Conservation (phyloP, 164 flowering plant species). For the Taxillus chinensis region DNA sequence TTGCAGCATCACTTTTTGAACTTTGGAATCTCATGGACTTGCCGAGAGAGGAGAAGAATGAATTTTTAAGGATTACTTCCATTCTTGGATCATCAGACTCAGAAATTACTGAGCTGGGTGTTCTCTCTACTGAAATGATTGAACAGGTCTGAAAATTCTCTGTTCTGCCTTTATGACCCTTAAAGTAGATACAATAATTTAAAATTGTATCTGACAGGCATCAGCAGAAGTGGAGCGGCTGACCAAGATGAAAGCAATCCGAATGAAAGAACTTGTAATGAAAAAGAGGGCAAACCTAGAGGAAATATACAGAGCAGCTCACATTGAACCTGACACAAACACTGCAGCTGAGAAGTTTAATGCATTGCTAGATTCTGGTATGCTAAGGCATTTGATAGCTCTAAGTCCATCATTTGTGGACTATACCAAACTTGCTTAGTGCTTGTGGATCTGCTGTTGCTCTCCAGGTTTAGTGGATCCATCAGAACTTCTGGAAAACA, state of each 20-base stretch:
- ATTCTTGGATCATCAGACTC: constrained; percentile 41
- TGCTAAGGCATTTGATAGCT: background rate
- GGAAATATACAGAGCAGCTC: constrained; percentile 59
- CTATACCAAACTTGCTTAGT: background rate
- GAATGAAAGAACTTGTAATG: constrained; percentile 89
- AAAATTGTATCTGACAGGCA: constrained; percentile 34
- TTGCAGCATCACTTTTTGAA: constrained; percentile 42
- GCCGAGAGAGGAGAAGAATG: constrained; percentile 44
- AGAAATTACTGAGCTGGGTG: constrained; percentile 47
- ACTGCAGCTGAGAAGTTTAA: constrained; percentile 72
- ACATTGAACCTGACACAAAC: constrained; percentile 75
- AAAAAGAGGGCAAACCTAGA: constrained; percentile 79
- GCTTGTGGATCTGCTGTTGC: background rate
- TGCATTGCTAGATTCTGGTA: constrained; percentile 92
- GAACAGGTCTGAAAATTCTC: constrained; percentile 26
- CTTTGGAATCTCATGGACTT: constrained; percentile 93
- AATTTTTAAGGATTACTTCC: constrained; percentile 32
- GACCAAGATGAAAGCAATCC: constrained; percentile 69
- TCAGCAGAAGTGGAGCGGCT: constrained; percentile 75
- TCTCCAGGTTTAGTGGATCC: constrained; percentile 79
- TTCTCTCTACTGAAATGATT: constrained; percentile 49
- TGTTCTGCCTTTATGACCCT: background rate
- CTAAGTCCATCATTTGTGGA: background rate
- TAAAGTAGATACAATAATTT: constrained; percentile 3
- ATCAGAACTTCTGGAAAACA: constrained; percentile 72